Evolutionary conservation across 768 basidiomycete species (phyloP).

Genomic region (Fibroporia radiculosa): DNA sequence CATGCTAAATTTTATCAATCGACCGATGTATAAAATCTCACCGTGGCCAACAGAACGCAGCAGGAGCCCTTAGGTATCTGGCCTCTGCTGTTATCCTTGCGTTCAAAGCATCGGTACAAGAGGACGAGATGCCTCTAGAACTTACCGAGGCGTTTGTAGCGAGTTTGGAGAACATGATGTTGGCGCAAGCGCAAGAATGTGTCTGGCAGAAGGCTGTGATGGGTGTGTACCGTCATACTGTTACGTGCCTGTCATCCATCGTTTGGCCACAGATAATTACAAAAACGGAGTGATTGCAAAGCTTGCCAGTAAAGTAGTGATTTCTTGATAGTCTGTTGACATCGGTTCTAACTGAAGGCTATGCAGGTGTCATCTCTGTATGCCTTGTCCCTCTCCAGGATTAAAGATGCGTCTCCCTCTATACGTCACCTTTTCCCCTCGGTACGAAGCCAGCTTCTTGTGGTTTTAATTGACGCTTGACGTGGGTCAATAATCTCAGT

Average conservation of each 20-base stretch:
- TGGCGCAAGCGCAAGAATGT: conserved; percentile 95
- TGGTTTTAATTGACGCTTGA: not conserved
- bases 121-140: conserved; percentile 57
- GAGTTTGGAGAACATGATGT: conserved; percentile 67
- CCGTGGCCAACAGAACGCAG: conserved; percentile 43
- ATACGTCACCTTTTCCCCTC: conserved; percentile 44
- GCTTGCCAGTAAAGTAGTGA: conserved; percentile 62
- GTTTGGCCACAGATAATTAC: conserved; percentile 40
- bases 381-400: conserved; percentile 34
- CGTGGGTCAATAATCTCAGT: conserved; percentile 32
- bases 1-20: conserved; percentile 19
- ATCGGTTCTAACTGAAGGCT: conserved; percentile 3
- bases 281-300: conserved; percentile 83
- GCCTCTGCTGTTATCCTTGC: conserved; percentile 44
- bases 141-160: conserved; percentile 53
- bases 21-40: not conserved
- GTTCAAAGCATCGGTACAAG: conserved; percentile 33
- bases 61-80: conserved; percentile 65
- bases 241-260: not conserved
- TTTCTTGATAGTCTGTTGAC: not conserved
- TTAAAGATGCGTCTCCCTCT: conserved; percentile 36
- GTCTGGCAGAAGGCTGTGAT: conserved; percentile 90
- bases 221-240: conserved; percentile 35
- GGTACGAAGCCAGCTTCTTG: conserved; percentile 32
- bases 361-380: conserved; percentile 60